These are phyloP conservation scores for Aspergillus sclerotioniger DNA, from an alignment of 495 filamentous ascomycete species.

Conservation along the genomic window DNA sequence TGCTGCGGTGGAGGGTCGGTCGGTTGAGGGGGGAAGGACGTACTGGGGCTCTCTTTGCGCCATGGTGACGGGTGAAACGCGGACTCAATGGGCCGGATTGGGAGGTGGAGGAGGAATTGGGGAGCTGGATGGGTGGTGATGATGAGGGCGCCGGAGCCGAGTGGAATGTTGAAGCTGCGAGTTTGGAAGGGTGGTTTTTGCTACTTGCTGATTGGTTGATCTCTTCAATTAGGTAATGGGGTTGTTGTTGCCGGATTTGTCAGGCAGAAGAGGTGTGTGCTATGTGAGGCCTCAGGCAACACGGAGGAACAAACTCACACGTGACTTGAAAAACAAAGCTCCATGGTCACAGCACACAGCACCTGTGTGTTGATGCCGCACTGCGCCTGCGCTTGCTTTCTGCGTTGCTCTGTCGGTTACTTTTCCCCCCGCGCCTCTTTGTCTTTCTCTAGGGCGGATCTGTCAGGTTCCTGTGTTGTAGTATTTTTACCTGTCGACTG, in stretches of 20 bases:
- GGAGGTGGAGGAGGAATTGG: slow-evolving; percentile 25
- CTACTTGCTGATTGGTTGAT: slow-evolving; percentile 18
- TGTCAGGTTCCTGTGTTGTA: no score
- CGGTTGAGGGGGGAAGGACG: slow-evolving; percentile 2
- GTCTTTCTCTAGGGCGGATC: no score
- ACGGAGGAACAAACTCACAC: neutral
- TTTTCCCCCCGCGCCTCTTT: no score
- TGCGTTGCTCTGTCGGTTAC: no score
- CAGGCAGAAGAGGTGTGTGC: neutral
- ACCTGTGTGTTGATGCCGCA: neutral
- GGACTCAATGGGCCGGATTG: slow-evolving; percentile 23
- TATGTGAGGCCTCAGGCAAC: neutral
- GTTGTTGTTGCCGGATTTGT: neutral
- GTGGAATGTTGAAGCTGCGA: slow-evolving; percentile 4
- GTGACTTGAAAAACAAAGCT: neutral
- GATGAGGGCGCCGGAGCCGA: slow-evolving; percentile 12
- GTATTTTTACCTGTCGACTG: no score
- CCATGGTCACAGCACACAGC: neutral
- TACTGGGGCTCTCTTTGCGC: slow-evolving; percentile 50
- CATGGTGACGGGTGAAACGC: slow-evolving; percentile 42
- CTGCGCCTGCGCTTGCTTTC: neutral
- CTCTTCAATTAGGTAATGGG: slow-evolving; percentile 10
- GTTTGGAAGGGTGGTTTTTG: slow-evolving; percentile 22
- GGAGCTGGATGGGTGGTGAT: slow-evolving; percentile 25
- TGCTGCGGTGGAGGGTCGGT: neutral